Evolutionary conservation across 1,139 yeast genomes (phyloP).

Genomic region (Meyerozyma sp.): DNA sequence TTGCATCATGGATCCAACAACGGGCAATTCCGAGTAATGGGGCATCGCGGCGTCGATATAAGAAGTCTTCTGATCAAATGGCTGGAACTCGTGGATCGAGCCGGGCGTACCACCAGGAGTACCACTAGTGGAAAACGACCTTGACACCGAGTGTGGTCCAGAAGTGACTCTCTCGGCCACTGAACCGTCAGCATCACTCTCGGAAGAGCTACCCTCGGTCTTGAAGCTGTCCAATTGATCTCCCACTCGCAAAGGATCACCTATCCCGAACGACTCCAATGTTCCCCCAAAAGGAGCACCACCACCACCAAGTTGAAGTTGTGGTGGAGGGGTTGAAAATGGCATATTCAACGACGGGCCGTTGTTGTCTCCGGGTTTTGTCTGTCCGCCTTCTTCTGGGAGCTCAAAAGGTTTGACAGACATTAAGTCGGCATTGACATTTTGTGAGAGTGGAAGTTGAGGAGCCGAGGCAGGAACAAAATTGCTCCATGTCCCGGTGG

Average conservation of each 20-base stretch:
- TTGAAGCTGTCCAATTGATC: slow-evolving; percentile 3
- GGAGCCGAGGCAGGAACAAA: slow-evolving; percentile 35
- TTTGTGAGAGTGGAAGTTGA: slow-evolving; percentile 15
- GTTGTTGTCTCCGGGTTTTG: slow-evolving; percentile 1
- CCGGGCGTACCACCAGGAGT: slow-evolving; percentile 1
- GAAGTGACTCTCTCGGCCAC: neutral
- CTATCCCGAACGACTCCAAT: slow-evolving; percentile 11
- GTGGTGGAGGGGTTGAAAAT: slow-evolving; percentile 22
- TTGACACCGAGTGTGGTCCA: neutral
- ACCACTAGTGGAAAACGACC: slow-evolving; percentile 8
- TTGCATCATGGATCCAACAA: neutral
- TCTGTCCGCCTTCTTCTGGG: slow-evolving; percentile 20
- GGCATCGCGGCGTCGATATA: neutral
- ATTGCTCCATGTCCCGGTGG: slow-evolving; percentile 26
- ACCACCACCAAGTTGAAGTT: slow-evolving; percentile 4
- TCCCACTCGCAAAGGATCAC: neutral
- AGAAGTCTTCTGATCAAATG: neutral
- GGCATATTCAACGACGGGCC: slow-evolving; percentile 15
- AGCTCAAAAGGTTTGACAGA: slow-evolving; percentile 30
- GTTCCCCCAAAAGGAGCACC: slow-evolving; percentile 19
- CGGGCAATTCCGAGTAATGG: neutral
- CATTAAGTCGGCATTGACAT: slow-evolving; percentile 9
- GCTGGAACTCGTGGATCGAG: neutral
- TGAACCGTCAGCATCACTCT: slow-evolving; percentile 11
- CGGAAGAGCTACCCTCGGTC: slow-evolving; percentile 8